Base-by-base conservation (phyloP, 2,329 filamentous ascomycete species). In the Rhinocladiella similis region DNA sequence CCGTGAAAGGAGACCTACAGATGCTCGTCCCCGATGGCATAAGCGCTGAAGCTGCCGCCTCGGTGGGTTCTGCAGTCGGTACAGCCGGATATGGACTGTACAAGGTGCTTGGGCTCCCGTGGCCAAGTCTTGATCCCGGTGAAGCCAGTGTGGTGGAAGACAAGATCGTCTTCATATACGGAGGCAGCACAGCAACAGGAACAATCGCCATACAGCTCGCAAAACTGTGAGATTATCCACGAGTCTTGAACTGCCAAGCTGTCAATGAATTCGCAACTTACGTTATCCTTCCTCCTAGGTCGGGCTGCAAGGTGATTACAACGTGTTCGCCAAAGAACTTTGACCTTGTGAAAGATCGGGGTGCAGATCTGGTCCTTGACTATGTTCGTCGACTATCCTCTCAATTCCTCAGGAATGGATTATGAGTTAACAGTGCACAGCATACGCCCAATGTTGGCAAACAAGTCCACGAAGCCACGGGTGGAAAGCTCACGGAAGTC, bases 11-110 rank as follows among this genome's bases (percentile, higher is more conserved):
- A 1, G 79, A 79, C 50, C 56, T 81, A 1, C 70, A 74, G 51
- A 70, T 77, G 50, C 75, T 74, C 45, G 70, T 83, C 4, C 75
- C 80, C 0, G 75, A 80, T 16, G 67, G 67, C 45, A 50, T 83
- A 55, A 75, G 73, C 38, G 77, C 79, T 61, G 76, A 81, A 57
- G 78, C 82, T 18, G 82, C 79, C 0, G 72, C 79, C 1, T 82
- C 80, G 1, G 66, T 83, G 2, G 78, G 79, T 1, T 73, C 80
- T 0, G 81, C 79, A 3, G 69, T 83, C 47, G 71, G 69, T 12
- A 83, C 81, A 0, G 75, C 79, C 2, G 79, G 73, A 1, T 79
- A 81, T 57, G 67, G 53, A 5, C 57, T 75, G 25, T 74, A 71
- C 56, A 67, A 73, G 50, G 38, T 56, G 49, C 59, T 73, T 3